A percentile compares a stretch with the other conserved stretches of the same genome.
phyloP scores from a whole-genome alignment of 2,329 filamentous ascomycete genomes.

The Aureobasidium melanogenum region DNA sequence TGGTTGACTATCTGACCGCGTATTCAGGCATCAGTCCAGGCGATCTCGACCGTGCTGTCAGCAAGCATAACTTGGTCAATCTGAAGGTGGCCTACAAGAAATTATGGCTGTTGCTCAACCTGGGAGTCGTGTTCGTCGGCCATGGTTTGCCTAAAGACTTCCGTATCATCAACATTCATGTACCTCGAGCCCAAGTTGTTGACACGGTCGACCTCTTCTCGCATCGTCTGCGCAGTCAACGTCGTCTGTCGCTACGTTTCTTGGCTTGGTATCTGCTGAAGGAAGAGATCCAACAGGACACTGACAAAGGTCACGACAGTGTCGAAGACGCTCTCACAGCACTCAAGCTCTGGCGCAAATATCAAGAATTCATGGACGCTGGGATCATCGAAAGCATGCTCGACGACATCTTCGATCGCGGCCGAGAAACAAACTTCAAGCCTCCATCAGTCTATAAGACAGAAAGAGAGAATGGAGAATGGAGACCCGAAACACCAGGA shows the following conservation, averaged over 20 bases:
- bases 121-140: slow-evolving; percentile 88
- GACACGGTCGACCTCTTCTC: slow-evolving; percentile 92
- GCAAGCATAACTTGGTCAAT: slow-evolving; percentile 72
- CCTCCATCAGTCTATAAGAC: slow-evolving; percentile 21
- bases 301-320: slow-evolving; percentile 63
- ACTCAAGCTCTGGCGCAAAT: slow-evolving; percentile 80
- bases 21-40: slow-evolving; percentile 85
- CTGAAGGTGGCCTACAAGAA: slow-evolving; percentile 96
- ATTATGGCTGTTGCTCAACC: slow-evolving; percentile 89
- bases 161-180: slow-evolving; percentile 94
- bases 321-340: slow-evolving; percentile 93
- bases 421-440: slow-evolving; percentile 45
- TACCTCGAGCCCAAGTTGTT: slow-evolving; percentile 81
- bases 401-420: slow-evolving; percentile 69
- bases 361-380: slow-evolving; percentile 77
- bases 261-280: slow-evolving; percentile 84
- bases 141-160: slow-evolving; percentile 94
- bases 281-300: slow-evolving; percentile 86
- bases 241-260: slow-evolving; percentile 87
- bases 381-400: slow-evolving; percentile 77
- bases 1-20: slow-evolving; percentile 90
- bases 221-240: slow-evolving; percentile 59
- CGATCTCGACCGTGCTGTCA: slow-evolving; percentile 72
- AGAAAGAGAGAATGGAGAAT: slow-evolving; percentile 15
- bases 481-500: slow-evolving; percentile 19